Percentiles rank a stretch among this genome's conserved stretches.
phyloP scores from a whole-genome alignment of 2,329 filamentous ascomycete genomes.

The Penicillium verrucosum region DNA sequence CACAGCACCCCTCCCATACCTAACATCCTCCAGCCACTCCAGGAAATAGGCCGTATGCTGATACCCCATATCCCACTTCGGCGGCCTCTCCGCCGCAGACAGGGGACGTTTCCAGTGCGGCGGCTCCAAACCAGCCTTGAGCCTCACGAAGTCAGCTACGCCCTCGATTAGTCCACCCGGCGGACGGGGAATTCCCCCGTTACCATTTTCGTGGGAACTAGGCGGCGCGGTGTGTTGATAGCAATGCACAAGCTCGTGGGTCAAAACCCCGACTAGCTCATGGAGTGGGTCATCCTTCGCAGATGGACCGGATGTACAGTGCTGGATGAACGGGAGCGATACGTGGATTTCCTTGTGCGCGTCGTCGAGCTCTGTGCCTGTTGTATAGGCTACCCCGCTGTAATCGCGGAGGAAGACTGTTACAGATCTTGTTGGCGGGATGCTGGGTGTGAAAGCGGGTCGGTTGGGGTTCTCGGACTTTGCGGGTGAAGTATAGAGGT shows the following conservation, averaged over 20 bases:
- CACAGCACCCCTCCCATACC: slow-evolving; percentile 65
- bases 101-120: slow-evolving; percentile 72
- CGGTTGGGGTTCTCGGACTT: slow-evolving; percentile 11
- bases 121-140: slow-evolving; percentile 68
- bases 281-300: slow-evolving; percentile 31
- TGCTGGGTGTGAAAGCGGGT: slow-evolving; percentile 32
- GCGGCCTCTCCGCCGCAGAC: slow-evolving; percentile 46
- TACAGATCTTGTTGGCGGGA: slow-evolving; percentile 73
- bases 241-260: slow-evolving; percentile 93
- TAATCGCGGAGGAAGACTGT: slow-evolving; percentile 78
- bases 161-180: slow-evolving; percentile 84
- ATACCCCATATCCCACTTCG: slow-evolving; percentile 84
- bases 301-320: slow-evolving; percentile 16
- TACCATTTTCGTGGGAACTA: slow-evolving; percentile 34
- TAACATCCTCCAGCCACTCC: slow-evolving; percentile 76
- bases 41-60: slow-evolving; percentile 89
- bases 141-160: slow-evolving; percentile 86
- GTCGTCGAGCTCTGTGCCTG: slow-evolving; percentile 69
- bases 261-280: slow-evolving; percentile 79
- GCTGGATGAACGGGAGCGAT: slow-evolving; percentile 68
- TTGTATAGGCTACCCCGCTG: slow-evolving; percentile 86
- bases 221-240: slow-evolving; percentile 72
- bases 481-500: slow-evolving; percentile 59
- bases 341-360: slow-evolving; percentile 95
- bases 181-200: slow-evolving; percentile 23